Base-by-base conservation (phyloP, 2,329 filamentous ascomycete species). In the Diatrype stigma region DNA sequence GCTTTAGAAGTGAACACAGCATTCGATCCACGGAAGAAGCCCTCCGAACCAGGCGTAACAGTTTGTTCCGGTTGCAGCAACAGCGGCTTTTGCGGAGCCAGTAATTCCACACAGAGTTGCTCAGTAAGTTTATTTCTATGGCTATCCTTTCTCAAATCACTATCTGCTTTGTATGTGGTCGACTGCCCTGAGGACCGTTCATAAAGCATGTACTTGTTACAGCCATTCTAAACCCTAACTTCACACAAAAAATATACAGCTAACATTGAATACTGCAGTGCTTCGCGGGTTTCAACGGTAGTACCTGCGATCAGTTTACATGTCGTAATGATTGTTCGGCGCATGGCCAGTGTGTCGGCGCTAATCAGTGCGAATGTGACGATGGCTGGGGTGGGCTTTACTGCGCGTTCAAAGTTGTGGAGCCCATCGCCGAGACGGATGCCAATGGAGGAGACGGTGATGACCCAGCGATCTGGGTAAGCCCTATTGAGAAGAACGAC, bases 391-490 rank as follows among this genome's bases (percentile, higher is more conserved):
- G 72, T 3, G 74, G 74, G 0, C 62, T 75, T 0, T 68, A 73
- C 50, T 78, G 74, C 59, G 70, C 70, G 2, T 77, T 76, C 54
- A 63, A 75, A 17, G 60, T 71, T 0, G 69, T 76, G 0, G 63
- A 70, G 51, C 62, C 74, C 1, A 61, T 64, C 2, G 69, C 65
- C 44, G 74, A 76, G 56, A 77, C 74, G 0, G 71, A 75, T 12
- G 66, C 69, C 11, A 70, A 70, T 16, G 73, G 72, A 0, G 70
- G 60, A 1, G 74, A 77, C 22, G 73, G 74, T 0, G 74, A 77
- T 34, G 74, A 77, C 46, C 74, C 75, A 0, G 74, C 73, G 0
- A 72, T 77, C 22, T 78, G 74, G 74, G 72, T 77, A 47, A 74
- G 73, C 0, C 72, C 74, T 0, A 56, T 62, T 2, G 58, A 67